Percentiles rank a stretch among this genome's conserved stretches.
phyloP scores from a whole-genome alignment of 179 eudicot genomes.

The Amaranthus tricolor region DNA sequence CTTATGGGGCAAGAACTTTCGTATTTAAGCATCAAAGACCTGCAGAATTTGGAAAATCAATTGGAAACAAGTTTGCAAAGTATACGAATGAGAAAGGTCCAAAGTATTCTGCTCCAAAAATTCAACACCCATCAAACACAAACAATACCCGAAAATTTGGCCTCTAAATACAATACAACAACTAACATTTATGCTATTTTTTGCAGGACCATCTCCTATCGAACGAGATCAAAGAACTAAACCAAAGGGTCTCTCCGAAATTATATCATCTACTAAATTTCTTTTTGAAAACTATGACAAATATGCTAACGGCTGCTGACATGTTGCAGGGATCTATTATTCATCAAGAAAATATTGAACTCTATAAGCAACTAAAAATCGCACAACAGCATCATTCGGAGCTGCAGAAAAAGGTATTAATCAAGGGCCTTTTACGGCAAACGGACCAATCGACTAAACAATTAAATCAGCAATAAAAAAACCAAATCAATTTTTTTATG shows the following conservation, averaged over 20 bases:
- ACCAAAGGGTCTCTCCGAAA: slow-evolving; percentile 52
- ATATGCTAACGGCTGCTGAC: slow-evolving; percentile 23
- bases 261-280: slow-evolving; percentile 12
- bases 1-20: slow-evolving; percentile 77
- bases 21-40: slow-evolving; percentile 59
- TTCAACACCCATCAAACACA: background rate
- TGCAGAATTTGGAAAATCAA: slow-evolving; percentile 68
- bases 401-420: slow-evolving; percentile 54
- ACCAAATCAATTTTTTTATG: background rate
- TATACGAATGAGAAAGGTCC: slow-evolving; percentile 61
- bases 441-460: background rate
- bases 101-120: background rate
- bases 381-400: slow-evolving; percentile 47
- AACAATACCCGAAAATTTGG: background rate
- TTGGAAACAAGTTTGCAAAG: slow-evolving; percentile 61
- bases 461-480: background rate
- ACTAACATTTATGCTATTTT: slow-evolving; percentile 18
- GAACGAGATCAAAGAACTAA: slow-evolving; percentile 58
- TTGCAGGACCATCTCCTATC: slow-evolving; percentile 65
- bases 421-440: background rate
- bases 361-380: slow-evolving; percentile 49
- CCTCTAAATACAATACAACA: background rate
- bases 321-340: slow-evolving; percentile 50
- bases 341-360: slow-evolving; percentile 62
- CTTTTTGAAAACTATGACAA: background rate